phyloP scores from a whole-genome alignment of 1,284 basidiomycete species.

The Naganishia cerealis region DNA sequence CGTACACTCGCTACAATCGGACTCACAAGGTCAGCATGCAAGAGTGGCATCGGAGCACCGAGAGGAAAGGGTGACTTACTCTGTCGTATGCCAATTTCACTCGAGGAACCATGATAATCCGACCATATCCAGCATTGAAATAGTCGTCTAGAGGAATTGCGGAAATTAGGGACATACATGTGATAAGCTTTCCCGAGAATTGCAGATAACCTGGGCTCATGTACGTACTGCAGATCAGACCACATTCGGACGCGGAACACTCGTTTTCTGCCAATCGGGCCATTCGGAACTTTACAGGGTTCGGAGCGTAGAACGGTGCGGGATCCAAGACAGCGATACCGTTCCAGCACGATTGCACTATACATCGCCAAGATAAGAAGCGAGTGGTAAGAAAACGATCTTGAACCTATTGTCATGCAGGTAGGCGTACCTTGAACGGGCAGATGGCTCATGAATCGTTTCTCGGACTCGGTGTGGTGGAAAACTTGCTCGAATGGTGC shows the following conservation, averaged over 20 bases:
- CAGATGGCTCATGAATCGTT: conserved; percentile 82
- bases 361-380: neutral
- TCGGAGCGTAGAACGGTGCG: conserved; percentile 82
- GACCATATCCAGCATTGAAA: conserved; percentile 85
- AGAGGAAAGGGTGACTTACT: conserved; percentile 56
- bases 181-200: neutral
- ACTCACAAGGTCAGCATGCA: conserved; percentile 4
- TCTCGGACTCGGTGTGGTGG: conserved; percentile 71
- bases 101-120: conserved; percentile 92
- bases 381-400: neutral
- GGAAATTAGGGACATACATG: neutral
- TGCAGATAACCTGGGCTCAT: neutral
- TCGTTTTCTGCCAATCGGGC: conserved; percentile 74
- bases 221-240: conserved; percentile 80
- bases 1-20: conserved; percentile 73
- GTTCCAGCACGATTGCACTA: conserved; percentile 93
- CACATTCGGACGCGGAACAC: conserved; percentile 89
- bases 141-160: conserved; percentile 60
- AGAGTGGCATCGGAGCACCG: neutral
- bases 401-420: neutral
- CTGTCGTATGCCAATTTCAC: conserved; percentile 92
- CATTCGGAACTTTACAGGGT: conserved; percentile 90
- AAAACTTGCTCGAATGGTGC: conserved; percentile 91
- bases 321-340: conserved; percentile 90
- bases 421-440: conserved; percentile 66